Percentiles rank a stretch among this genome's conserved stretches.
These are phyloP conservation scores for Vaccinium darrowii DNA, from an alignment of 148 eudicot species.

Conservation along the genomic window DNA sequence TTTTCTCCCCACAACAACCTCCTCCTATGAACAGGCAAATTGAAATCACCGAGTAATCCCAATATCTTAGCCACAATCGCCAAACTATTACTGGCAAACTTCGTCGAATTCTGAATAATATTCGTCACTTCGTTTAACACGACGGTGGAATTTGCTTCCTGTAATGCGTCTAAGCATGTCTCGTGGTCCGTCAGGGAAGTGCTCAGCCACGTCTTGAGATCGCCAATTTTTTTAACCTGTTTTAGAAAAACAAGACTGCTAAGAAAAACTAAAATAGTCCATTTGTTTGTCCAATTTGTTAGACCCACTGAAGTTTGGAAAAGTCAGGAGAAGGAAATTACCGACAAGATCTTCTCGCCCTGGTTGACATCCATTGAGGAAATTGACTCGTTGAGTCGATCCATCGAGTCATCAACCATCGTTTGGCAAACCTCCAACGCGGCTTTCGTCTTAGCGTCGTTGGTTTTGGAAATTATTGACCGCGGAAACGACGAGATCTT, in stretches of 20 bases:
- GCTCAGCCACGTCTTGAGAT: conserved; percentile 59
- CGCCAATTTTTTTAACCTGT: conserved; percentile 12
- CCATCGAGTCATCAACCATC: conserved; percentile 47
- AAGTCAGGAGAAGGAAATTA: neutral
- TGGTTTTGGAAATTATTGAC: conserved; percentile 5
- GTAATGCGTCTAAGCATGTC: conserved; percentile 55
- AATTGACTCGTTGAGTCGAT: conserved; percentile 39
- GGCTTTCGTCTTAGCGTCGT: neutral
- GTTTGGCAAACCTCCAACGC: conserved; percentile 43
- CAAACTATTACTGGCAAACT: conserved; percentile 60
- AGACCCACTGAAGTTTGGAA: neutral
- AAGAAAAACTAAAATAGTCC: too few relatives aligned
- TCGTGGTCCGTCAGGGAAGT: conserved; percentile 56
- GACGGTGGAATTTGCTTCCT: conserved; percentile 30
- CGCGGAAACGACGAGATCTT: conserved; percentile 28
- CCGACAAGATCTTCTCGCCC: conserved; percentile 22
- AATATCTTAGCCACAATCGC: conserved; percentile 53
- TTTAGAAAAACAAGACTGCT: neutral
- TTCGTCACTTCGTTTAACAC: conserved; percentile 18
- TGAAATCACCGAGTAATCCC: conserved; percentile 25
- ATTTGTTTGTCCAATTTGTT: too few relatives aligned
- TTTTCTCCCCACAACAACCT: conserved; percentile 19
- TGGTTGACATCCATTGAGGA: conserved; percentile 19
- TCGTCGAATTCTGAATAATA: conserved; percentile 35
- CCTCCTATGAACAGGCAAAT: conserved; percentile 38